Base-by-base conservation (phyloP, 2,329 filamentous ascomycete species). In the Cladosporium sp. region DNA sequence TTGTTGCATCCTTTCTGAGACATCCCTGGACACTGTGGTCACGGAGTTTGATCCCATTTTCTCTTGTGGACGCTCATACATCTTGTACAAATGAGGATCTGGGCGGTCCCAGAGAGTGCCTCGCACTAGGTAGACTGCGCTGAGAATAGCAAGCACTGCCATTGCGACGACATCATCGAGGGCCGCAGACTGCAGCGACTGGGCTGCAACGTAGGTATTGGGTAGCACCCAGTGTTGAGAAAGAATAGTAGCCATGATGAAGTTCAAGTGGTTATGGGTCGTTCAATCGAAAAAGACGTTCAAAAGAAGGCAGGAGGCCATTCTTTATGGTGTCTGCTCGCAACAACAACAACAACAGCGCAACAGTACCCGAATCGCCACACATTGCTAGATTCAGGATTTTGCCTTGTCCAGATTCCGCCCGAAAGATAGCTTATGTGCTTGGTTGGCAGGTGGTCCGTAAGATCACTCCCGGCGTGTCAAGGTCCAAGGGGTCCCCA, bases 61-160 rank as follows among this genome's bases (percentile, higher is more conserved):
- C 62, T 80, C 68, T 67, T 84, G 83, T 18, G 84, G 83, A 44
- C 78, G 78, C 68, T 85, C 80, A 60, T 80, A 86, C 71, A 77
- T 82, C 28, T 84, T 74, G 68, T 83, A 75, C 44, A 79, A 70
- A 65, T 83, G 79, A 5, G 83, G 83, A 67, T 86, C 82, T 10
- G 82, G 80, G 50, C 76, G 81, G 62, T 84, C 81, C 81, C 82
- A 84, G 1, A 69, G 40, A 23, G 63, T 65, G 23, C 65, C 64
- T n/a, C 49, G 46, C 33, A 44, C 49, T 1, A 66, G 56, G 31
- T 69, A 68, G 33, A 65, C 65, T 44, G 67, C 63, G 23, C 66
- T 66, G 7, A 66, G 58, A 18, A 65, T 49, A 5, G 67, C 68
- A 21, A 71, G 52, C 23, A 69, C 26, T 28, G 65, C 67, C 37